phyloP scores from a whole-genome alignment of 805 yeast species.

The Candida insectalens region DNA sequence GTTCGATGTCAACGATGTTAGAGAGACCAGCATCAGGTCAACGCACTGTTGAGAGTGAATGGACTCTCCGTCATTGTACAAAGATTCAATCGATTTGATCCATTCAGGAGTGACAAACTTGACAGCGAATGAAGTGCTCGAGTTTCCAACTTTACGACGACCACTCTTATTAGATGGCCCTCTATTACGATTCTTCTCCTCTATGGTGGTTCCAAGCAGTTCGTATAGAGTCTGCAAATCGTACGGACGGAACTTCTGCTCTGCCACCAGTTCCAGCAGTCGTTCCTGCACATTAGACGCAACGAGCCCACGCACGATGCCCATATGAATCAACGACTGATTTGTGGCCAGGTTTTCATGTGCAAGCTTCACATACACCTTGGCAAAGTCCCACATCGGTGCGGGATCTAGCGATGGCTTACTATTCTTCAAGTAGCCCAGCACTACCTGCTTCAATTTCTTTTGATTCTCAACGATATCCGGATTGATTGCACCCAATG shows the following conservation, averaged over 20 bases:
- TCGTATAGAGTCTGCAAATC: conserved; percentile 38
- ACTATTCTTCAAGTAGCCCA: conserved; percentile 41
- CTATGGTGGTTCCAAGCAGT: conserved; percentile 33
- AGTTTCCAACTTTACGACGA: neutral
- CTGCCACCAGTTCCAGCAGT: conserved; percentile 35
- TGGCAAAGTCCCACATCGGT: conserved; percentile 54
- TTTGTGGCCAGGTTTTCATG: conserved; percentile 17
- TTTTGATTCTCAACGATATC: conserved; percentile 50
- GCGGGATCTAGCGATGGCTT: conserved; percentile 15
- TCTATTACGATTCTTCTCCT: neutral
- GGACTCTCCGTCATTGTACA: conserved; percentile 50
- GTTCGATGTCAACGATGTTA: conserved; percentile 37
- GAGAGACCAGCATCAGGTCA: conserved; percentile 41
- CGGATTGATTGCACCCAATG: conserved; percentile 64
- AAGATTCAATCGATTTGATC: conserved; percentile 48
- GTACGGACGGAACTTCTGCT: conserved; percentile 33
- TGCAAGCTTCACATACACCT: conserved; percentile 36
- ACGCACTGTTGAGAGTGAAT: conserved; percentile 35
- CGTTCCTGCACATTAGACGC: conserved; percentile 41
- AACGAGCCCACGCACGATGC: conserved; percentile 37
- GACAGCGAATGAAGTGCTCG: conserved; percentile 33
- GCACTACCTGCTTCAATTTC: conserved; percentile 37
- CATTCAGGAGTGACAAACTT: conserved; percentile 44
- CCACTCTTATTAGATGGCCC: neutral
- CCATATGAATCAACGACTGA: conserved; percentile 21